Percentiles rank a stretch among this genome's conserved stretches.
These are phyloP conservation scores for Podospora comata DNA, from an alignment of 495 filamentous ascomycete species.

Conservation along the genomic window DNA sequence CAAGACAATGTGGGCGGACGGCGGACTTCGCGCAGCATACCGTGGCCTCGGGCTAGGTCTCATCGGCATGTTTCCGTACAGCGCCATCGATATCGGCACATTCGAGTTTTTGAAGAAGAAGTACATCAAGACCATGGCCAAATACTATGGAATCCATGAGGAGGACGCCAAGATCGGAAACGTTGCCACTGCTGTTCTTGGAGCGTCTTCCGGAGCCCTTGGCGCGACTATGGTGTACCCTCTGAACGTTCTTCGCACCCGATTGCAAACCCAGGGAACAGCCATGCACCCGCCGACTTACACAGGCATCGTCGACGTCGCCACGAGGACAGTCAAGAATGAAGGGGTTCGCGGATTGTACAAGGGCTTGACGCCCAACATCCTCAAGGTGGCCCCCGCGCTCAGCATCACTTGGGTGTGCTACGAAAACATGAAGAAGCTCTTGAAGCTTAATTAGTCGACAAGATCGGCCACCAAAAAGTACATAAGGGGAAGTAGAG, in stretches of 20 bases:
- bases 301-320: slow-evolving; percentile 81
- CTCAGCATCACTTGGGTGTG: slow-evolving; percentile 97
- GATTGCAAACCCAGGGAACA: slow-evolving; percentile 93
- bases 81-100: slow-evolving; percentile 90
- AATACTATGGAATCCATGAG: slow-evolving; percentile 65
- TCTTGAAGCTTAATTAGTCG: slow-evolving; percentile 58
- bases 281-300: slow-evolving; percentile 88
- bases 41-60: slow-evolving; percentile 90
- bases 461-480: background rate
- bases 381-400: slow-evolving; percentile 94
- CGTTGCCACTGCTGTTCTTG: slow-evolving; percentile 76
- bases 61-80: slow-evolving; percentile 95
- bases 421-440: slow-evolving; percentile 89
- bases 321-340: slow-evolving; percentile 70
- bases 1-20: slow-evolving; percentile 75
- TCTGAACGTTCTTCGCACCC: slow-evolving; percentile 88
- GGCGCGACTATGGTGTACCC: slow-evolving; percentile 94
- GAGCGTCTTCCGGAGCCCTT: slow-evolving; percentile 85
- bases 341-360: slow-evolving; percentile 88
- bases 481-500: background rate
- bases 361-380: slow-evolving; percentile 91
- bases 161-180: slow-evolving; percentile 76
- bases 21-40: slow-evolving; percentile 75
- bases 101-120: slow-evolving; percentile 87
- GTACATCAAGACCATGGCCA: slow-evolving; percentile 68